Conservation (phyloP, 228 moss, liverwort and hornwort genomes). For the Sphagnum fallax region DNA sequence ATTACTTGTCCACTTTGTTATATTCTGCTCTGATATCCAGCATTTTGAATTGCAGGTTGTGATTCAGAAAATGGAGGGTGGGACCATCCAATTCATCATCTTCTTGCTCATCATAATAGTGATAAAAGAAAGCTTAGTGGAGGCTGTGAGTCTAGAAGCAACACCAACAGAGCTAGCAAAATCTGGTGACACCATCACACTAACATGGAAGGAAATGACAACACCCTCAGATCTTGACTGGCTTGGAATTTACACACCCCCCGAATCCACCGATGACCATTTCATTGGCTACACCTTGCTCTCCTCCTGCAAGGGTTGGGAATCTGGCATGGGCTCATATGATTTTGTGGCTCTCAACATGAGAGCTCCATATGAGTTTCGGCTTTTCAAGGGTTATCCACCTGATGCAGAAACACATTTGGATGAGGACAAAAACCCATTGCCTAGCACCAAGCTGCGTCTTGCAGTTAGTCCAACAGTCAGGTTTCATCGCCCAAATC, state of each 20-base stretch:
- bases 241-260: conserved; percentile 49
- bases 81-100: conserved; percentile 19
- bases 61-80: conserved; percentile 18
- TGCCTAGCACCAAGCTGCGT: conserved; percentile 20
- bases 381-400: conserved; percentile 28
- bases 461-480: conserved; percentile 22
- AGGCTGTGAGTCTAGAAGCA: conserved; percentile 25
- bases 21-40: too few relatives aligned
- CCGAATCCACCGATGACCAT: conserved; percentile 37
- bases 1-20: too few relatives aligned
- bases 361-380: conserved; percentile 44
- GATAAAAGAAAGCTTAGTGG: conserved; percentile 23
- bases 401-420: conserved; percentile 1
- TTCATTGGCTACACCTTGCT: conserved; percentile 54
- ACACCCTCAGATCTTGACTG: conserved; percentile 43
- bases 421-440: conserved; percentile 38
- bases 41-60: too few relatives aligned
- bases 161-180: conserved; percentile 22
- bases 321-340: conserved; percentile 28
- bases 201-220: conserved; percentile 32
- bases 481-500: conserved; percentile 41
- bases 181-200: conserved; percentile 36
- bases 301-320: conserved; percentile 34
- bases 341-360: conserved; percentile 45
- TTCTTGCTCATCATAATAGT: conserved; percentile 24